Evolutionary conservation across 1,139 yeast species (phyloP).

Genomic region (Yamadazyma epiphylla): DNA sequence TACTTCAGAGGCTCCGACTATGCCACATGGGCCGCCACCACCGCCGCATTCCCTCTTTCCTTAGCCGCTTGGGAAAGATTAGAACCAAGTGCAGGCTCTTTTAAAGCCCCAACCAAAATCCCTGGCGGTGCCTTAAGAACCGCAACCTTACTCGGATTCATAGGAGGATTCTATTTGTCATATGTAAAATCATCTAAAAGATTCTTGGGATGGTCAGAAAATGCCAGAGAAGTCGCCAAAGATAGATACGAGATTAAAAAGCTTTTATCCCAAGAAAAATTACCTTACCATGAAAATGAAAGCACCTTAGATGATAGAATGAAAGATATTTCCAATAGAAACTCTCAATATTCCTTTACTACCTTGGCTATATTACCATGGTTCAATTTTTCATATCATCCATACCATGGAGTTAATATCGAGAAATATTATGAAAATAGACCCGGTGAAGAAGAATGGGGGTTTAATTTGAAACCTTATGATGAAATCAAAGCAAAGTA

Average conservation of each 20-base stretch:
- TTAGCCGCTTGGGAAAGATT: slow-evolving; percentile 59
- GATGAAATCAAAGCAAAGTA: slow-evolving; percentile 46
- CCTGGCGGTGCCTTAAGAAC: slow-evolving; percentile 58
- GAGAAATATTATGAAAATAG: slow-evolving; percentile 67
- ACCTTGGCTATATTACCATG: slow-evolving; percentile 67
- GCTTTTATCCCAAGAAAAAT: slow-evolving; percentile 60
- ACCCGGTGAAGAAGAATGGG: slow-evolving; percentile 51
- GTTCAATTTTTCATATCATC: slow-evolving; percentile 81
- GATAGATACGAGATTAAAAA: slow-evolving; percentile 75
- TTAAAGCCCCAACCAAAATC: slow-evolving; percentile 49
- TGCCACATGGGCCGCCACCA: slow-evolving; percentile 61
- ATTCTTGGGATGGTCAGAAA: slow-evolving; percentile 78
- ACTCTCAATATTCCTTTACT: slow-evolving; percentile 70
- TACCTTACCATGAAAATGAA: slow-evolving; percentile 62
- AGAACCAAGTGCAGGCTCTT: slow-evolving; percentile 61
- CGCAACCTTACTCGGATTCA: slow-evolving; percentile 56
- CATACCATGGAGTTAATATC: slow-evolving; percentile 77
- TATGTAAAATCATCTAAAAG: slow-evolving; percentile 65
- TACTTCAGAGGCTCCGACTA: slow-evolving; percentile 72
- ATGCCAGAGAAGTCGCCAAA: slow-evolving; percentile 63
- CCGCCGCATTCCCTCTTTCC: slow-evolving; percentile 60
- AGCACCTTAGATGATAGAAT: slow-evolving; percentile 63
- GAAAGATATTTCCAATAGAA: slow-evolving; percentile 75
- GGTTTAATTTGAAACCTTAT: slow-evolving; percentile 37
- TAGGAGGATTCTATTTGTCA: slow-evolving; percentile 71